Conservation (phyloP, 768 basidiomycete species). For the Collybiopsis luxurians region DNA sequence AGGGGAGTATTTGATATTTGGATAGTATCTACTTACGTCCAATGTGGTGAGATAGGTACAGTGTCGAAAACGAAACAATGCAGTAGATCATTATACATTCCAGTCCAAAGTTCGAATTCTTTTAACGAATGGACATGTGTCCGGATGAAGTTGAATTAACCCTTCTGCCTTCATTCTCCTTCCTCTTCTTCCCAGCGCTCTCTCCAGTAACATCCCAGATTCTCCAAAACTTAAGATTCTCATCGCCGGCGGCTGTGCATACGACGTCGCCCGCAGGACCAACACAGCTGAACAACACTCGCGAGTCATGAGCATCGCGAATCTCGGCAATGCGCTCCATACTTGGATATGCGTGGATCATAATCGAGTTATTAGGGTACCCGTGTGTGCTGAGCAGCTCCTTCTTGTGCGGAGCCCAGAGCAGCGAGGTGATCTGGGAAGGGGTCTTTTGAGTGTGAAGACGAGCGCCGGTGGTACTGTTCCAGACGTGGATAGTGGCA, state of each 20-base stretch:
- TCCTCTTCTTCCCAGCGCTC: conserved; percentile 44
- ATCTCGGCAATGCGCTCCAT: conserved; percentile 81
- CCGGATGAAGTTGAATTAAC: conserved; percentile 48
- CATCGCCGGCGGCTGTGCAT: conserved; percentile 90
- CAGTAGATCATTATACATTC: not conserved
- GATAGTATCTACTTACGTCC: too few relatives aligned
- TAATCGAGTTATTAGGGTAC: conserved; percentile 83
- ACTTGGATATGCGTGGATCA: conserved; percentile 83
- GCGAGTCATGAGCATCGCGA: conserved; percentile 88
- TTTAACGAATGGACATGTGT: conserved; percentile 41
- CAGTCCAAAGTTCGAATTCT: not conserved
- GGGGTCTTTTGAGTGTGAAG: conserved; percentile 84
- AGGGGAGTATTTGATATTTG: too few relatives aligned
- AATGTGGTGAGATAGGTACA: not conserved
- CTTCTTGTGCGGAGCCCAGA: conserved; percentile 84
- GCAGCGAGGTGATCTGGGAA: conserved; percentile 88
- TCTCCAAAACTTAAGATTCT: conserved; percentile 96
- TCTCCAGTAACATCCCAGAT: conserved; percentile 66
- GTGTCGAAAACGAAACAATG: not conserved
- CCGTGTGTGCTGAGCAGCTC: conserved; percentile 94
- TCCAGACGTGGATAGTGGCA: conserved; percentile 88
- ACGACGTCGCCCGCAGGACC: conserved; percentile 91
- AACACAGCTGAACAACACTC: conserved; percentile 83
- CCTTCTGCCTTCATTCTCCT: conserved; percentile 33
- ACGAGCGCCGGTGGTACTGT: conserved; percentile 87